Evolutionary conservation across 352 stramenopile genomes (phyloP), one percentile per base, ranked within the genome.

Genomic region (Globisporangium spiculum): DNA sequence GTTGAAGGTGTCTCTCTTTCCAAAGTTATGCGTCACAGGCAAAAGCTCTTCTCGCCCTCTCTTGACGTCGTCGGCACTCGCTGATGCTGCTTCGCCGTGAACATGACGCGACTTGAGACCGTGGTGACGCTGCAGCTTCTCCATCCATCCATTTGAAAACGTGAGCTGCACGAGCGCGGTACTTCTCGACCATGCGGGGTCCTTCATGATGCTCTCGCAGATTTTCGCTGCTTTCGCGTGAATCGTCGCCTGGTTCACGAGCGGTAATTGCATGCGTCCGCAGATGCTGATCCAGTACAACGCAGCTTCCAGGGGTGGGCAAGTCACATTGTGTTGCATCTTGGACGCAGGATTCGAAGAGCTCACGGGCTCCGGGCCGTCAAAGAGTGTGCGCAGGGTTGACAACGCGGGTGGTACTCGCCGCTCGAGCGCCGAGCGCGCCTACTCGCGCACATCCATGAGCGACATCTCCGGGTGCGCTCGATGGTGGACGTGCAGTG

Each of bases 31-130:
- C 48, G 20, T 54, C 20, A 27, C 48, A 54, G n/a, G 48, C 48
- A 55, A 55, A 55, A 55, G n/a, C 48, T 55, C 48, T 55, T 55
- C 48, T 55, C 48, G n/a, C 48, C 48, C 48, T 55, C 48, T 55
- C 48, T 55, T 55, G 48, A 32, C 48, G 48, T 55, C n/a, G 48
- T 16, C n/a, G 48, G 7, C 48, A 32, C 48, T 55, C 48, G 48
- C 48, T 55, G 48, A 30, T 55, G 48, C 48, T 32, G n/a, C 48
- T 55, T 55, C 36, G 9, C 34, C 34, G 34, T 38, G 34, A 38
- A 38, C 6, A 38, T 3, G 34, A 38, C 34, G 4, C 34, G 34
- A 18, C 9, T 44, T 44, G 36, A 44, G 36, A 44, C 36, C 36
- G 9, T 44, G 36, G 36, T 7, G 36, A 44, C 9, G 36, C 36